A percentile compares a stretch with the other conserved stretches of the same genome.
Evolutionary conservation across 352 stramenopile genomes (phyloP).

Genomic region (Thalassiosira mediterranea): DNA sequence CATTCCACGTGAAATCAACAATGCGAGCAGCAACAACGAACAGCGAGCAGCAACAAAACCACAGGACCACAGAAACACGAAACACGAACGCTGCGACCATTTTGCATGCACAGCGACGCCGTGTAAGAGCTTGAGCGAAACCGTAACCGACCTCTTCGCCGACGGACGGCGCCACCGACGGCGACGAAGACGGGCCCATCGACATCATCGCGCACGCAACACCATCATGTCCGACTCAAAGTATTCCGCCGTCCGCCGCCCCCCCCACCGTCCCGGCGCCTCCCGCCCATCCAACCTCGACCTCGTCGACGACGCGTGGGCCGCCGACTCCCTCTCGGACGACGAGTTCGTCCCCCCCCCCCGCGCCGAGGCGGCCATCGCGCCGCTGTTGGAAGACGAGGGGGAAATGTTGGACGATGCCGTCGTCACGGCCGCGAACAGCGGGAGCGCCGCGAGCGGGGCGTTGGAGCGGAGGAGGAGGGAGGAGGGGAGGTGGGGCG

Average conservation of each 20-base stretch:
- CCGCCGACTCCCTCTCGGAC: conserved; percentile 65
- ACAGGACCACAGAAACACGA: no score
- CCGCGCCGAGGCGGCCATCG: conserved; percentile 59
- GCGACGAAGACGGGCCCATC: no score
- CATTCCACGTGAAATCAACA: no score
- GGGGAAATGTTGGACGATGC: conserved; percentile 81
- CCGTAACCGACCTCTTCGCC: no score
- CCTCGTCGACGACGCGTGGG: conserved; percentile 38
- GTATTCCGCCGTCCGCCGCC: conserved; percentile 13
- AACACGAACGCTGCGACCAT: no score
- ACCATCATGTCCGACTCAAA: conserved; percentile 45
- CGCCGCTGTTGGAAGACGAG: conserved; percentile 68
- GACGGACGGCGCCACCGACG: no score
- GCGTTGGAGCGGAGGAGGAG: conserved; percentile 55
- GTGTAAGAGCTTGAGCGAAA: no score
- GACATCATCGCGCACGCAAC: no score
- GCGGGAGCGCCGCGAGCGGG: conserved; percentile 35
- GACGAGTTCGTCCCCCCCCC: conserved; percentile 69
- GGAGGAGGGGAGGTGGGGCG: conserved; percentile 76
- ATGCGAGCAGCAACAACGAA: no score
- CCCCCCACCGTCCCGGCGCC: background rate
- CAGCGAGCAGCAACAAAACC: no score
- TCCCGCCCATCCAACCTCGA: conserved; percentile 48
- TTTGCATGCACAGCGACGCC: no score
- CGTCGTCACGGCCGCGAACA: conserved; percentile 75